phyloP scores from a whole-genome alignment of 108 stramenopile species.

The Cyclotella baltica region DNA sequence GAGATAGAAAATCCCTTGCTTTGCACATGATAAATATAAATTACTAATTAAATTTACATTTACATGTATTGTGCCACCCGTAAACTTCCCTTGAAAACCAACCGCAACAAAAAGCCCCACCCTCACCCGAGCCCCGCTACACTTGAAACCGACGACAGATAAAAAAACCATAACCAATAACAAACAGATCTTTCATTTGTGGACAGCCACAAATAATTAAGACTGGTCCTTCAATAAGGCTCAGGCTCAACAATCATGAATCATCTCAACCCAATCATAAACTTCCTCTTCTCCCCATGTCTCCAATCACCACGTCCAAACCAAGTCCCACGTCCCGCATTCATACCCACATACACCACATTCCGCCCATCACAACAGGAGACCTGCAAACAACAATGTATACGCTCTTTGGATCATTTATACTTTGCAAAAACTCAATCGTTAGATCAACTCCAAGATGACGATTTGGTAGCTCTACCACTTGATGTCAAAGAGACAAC shows the following conservation, averaged over 20 bases:
- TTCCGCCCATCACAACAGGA: background rate
- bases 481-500: background rate
- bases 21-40: too few relatives aligned
- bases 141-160: too few relatives aligned
- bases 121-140: too few relatives aligned
- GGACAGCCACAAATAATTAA: too few relatives aligned
- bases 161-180: too few relatives aligned
- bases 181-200: too few relatives aligned
- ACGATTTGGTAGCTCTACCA: slow-evolving; percentile 36
- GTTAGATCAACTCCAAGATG: slow-evolving; percentile 28
- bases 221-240: too few relatives aligned
- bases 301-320: slow-evolving; percentile 4
- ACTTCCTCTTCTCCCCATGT: slow-evolving; percentile 6
- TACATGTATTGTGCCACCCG: too few relatives aligned
- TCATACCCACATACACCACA: slow-evolving; percentile 6
- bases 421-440: background rate
- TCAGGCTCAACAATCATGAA: slow-evolving; percentile 10
- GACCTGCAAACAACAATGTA: slow-evolving; percentile 17
- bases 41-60: too few relatives aligned
- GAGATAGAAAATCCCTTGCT: too few relatives aligned
- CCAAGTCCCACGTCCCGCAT: background rate
- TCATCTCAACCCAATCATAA: background rate
- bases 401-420: background rate
- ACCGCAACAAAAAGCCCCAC: too few relatives aligned
- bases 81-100: too few relatives aligned